phyloP scores from a whole-genome alignment of 1,139 yeast species.

The Pichia sp. region DNA sequence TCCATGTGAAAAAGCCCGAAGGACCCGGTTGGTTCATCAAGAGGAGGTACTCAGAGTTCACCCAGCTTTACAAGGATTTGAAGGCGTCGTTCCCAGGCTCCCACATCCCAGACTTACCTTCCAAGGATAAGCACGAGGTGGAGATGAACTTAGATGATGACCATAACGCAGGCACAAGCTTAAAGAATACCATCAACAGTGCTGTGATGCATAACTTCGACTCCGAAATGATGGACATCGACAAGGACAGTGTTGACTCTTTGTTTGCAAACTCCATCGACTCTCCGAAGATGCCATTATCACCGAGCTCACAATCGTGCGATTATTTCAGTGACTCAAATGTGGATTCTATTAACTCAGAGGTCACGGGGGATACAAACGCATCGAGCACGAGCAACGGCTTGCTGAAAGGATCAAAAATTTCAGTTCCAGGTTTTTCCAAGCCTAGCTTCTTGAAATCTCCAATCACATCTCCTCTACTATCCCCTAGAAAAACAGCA shows the following conservation, averaged over 20 bases:
- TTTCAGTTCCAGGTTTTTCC: neutral
- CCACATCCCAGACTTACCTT: slow-evolving; percentile 61
- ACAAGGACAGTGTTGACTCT: slow-evolving; percentile 13
- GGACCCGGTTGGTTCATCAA: slow-evolving; percentile 47
- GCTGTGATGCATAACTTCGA: slow-evolving; percentile 11
- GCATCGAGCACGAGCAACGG: neutral
- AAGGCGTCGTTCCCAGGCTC: slow-evolving; percentile 65
- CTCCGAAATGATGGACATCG: slow-evolving; percentile 8
- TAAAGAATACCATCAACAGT: neutral
- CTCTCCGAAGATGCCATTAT: neutral
- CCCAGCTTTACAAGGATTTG: slow-evolving; percentile 47
- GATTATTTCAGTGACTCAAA: neutral
- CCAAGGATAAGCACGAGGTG: slow-evolving; percentile 44
- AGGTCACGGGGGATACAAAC: neutral
- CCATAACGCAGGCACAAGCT: slow-evolving; percentile 7
- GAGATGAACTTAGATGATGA: slow-evolving; percentile 22
- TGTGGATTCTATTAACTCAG: neutral
- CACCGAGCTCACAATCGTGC: slow-evolving; percentile 1
- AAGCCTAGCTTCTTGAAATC: slow-evolving; percentile 9
- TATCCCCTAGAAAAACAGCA: slow-evolving; percentile 9
- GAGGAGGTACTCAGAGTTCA: slow-evolving; percentile 66
- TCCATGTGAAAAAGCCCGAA: slow-evolving; percentile 36
- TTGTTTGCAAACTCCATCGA: slow-evolving; percentile 8
- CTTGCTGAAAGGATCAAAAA: slow-evolving; percentile 4
- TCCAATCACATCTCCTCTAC: slow-evolving; percentile 3